Base-by-base conservation (phyloP, 2,329 filamentous ascomycete species). In the Botryosphaeria dothidea region DNA sequence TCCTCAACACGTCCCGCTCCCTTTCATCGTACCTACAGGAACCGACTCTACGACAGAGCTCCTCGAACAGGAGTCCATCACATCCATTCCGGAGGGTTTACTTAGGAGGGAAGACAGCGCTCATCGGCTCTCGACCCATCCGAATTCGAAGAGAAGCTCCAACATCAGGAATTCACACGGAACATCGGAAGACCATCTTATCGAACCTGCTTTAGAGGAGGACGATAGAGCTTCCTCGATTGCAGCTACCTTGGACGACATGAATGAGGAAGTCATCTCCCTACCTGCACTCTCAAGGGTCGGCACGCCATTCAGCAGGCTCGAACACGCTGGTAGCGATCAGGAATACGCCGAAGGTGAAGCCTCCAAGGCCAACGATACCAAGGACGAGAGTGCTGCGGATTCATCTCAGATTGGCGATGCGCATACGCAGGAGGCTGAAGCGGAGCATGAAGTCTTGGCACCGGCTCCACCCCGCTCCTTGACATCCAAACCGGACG, bases 191-290 rank as follows among this genome's bases (percentile, higher is more conserved):
- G 64, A 46, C 8, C 21, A 62, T 15, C 43, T 45, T 27, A 27
- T 58, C 34, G 65, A 29, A 78, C 29, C 83, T 66, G 75, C 75
- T 5, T 68, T 80, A 15, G 72, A 75, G 36, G 74, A 80, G 17
- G 74, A 79, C 66, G 78, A 82, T 66, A 71, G 75, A 38, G 77
- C 75, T n/a, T 83, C 81, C 11, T 83, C 81, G n/a, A 67, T 83
- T 52, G 81, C 78, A 15, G 82, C 81, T 25, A 83, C 81, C 0
- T 84, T 90, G 70, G 88, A 89, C 17, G 88, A 90, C 65, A 80
- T 83, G 34, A 83, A 88, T 29, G 83, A 83, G 11, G 83, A 83
- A n/a, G 71, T 76, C 11, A 67, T 74, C 5, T 77, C 77, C 2
- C 38, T 77, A 27, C 71, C 72, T 19, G 66, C 72, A 7, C 65